These are phyloP conservation scores for Saitozyma podzolica DNA, from an alignment of 768 basidiomycete genomes.

Conservation along the genomic window DNA sequence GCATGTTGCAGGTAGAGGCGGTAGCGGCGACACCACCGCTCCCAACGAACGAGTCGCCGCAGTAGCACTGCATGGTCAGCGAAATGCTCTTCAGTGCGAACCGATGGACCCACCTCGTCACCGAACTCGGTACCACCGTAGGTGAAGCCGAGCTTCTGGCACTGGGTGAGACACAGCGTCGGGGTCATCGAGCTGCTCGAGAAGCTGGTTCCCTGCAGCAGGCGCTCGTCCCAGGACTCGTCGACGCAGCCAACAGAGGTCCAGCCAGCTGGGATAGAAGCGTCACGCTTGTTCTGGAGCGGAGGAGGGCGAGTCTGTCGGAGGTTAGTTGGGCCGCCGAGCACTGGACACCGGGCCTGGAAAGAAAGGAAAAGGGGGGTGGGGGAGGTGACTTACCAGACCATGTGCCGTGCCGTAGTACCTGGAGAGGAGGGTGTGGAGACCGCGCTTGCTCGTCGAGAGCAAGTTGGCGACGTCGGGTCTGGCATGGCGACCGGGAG, in stretches of 20 bases:
- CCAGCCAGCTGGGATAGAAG: slow-evolving; percentile 46
- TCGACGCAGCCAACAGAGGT: slow-evolving; percentile 44
- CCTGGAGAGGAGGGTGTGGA: slow-evolving; percentile 23
- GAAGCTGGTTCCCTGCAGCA: slow-evolving; percentile 44
- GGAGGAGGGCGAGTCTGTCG: slow-evolving; percentile 40
- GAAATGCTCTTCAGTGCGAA: background rate
- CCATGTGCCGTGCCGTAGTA: slow-evolving; percentile 44
- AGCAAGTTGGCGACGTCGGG: slow-evolving; percentile 40
- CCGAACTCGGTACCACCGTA: slow-evolving; percentile 45
- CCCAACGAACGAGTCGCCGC: slow-evolving; percentile 44
- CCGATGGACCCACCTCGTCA: slow-evolving; percentile 38
- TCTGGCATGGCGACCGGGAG: slow-evolving; percentile 47
- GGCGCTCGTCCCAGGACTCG: slow-evolving; percentile 43
- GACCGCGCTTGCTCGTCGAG: slow-evolving; percentile 21
- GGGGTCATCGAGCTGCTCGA: slow-evolving; percentile 35
- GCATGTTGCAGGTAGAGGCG: slow-evolving; percentile 31
- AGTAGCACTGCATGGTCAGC: slow-evolving; percentile 45
- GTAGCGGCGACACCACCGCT: slow-evolving; percentile 27
- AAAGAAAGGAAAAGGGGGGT: background rate
- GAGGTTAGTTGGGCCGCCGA: background rate
- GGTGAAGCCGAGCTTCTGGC: slow-evolving; percentile 40
- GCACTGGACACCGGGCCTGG: background rate
- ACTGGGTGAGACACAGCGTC: slow-evolving; percentile 42
- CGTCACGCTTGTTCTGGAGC: slow-evolving; percentile 38
- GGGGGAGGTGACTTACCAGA: slow-evolving; percentile 34